Evolutionary conservation across 305 asterid genomes (phyloP), one percentile per base, ranked within the genome.

Genomic region (Solanum hybrid): DNA sequence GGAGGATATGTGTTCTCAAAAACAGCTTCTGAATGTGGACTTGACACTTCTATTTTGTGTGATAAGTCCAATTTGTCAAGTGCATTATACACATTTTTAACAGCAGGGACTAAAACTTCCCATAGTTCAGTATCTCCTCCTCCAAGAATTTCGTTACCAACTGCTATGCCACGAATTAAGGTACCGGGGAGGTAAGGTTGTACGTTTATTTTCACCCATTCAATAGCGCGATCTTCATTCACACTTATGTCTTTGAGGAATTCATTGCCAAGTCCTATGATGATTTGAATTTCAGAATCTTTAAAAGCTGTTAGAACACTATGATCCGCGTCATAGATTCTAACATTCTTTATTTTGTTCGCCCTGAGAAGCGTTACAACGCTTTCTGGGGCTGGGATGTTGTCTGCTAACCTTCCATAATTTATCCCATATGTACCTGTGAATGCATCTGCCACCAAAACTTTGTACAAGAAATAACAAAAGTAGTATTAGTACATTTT

Each of bases 391-490:
- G 98, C 90, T 14, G 99, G 99, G 89, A 97, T 95, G 42, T 97
- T 96, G 90, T 97, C 95, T 6, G 99, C 97, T 89, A 97, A 90
- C 87, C 98, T 95, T 78, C 99, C 99, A 71, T 97, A 97, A 88
- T 97, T 97, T 91, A 97, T 94, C 81, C 99, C 99, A 69, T 92
- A 97, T 2, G 97, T 95, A 69, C 99, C 99, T 1, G 98, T 96
- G 90, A 97, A 96, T 35, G 96, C 98, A 5, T 73, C 87, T 24
- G 29, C 88, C 26, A 82, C 87, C 37, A 89, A 88, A 45, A 88
- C 98, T 96, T 87, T 91, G 91, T 91, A 78, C 88, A 91, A 75
- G 51, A 38, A 56, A 37, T 42, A 87, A 85, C 10, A 88, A 69
- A 78, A 80, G n/a, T 40, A 86, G 73, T 79, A 79, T 37, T 10